These are phyloP conservation scores for Posidonia australis DNA, from an alignment of 106 monocot species.

Conservation along the genomic window DNA sequence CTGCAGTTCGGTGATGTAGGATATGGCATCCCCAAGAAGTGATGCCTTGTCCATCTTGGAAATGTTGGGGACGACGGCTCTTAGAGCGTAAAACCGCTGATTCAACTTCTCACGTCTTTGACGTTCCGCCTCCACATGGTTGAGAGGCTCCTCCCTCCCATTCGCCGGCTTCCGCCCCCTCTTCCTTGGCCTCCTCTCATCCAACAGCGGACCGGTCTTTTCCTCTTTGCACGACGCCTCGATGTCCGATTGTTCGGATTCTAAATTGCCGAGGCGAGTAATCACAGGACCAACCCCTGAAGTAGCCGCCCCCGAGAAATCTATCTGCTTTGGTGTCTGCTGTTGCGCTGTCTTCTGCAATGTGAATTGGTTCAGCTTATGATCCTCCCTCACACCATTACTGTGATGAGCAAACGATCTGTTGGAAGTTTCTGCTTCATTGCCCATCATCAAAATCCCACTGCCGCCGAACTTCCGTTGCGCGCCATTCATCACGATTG, in stretches of 20 bases:
- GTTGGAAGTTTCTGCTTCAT: constrained; percentile 3
- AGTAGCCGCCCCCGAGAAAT: constrained; percentile 28
- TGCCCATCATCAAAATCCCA: constrained; percentile 3
- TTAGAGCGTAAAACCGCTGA: constrained; percentile 79
- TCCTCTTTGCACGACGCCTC: constrained; percentile 29
- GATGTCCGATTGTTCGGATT: constrained; percentile 24
- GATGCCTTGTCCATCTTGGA: constrained; percentile 97
- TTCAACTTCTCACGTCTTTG: constrained; percentile 77
- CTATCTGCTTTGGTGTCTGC: constrained; percentile 27
- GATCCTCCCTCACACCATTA: not conserved
- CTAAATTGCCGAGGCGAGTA: constrained; percentile 9
- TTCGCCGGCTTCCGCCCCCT: constrained; percentile 64
- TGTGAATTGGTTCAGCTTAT: constrained; percentile 1
- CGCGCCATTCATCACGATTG: not conserved
- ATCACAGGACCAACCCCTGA: constrained; percentile 17
- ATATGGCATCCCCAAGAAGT: constrained; percentile 66
- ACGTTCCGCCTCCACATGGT: constrained; percentile 69
- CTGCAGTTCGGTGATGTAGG: constrained; percentile 75
- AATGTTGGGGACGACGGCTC: constrained; percentile 83
- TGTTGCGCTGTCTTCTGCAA: constrained; percentile 3
- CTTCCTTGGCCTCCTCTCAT: constrained; percentile 50
- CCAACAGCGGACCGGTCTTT: constrained; percentile 20
- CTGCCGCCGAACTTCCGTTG: not conserved
- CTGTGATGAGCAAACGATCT: not conserved
- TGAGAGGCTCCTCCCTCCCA: constrained; percentile 58